Conservation (phyloP, 2,329 filamentous ascomycete genomes). For the Clathrospora elynae region DNA sequence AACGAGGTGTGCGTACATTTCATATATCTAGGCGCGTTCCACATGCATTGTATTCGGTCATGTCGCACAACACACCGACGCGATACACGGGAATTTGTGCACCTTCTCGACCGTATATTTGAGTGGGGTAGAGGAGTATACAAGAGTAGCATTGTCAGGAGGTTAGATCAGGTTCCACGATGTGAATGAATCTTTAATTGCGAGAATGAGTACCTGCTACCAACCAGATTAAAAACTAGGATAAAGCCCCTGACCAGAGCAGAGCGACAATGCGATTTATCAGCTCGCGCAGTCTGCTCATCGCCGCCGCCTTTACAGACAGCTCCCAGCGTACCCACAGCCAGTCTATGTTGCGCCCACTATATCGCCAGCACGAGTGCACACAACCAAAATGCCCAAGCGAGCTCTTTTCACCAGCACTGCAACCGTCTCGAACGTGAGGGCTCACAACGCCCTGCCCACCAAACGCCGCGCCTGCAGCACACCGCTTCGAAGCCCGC, state of each 20-base stretch:
- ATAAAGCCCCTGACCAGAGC: too few relatives aligned
- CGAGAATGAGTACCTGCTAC: too few relatives aligned
- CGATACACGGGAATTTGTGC: constrained; percentile 14
- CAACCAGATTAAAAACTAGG: too few relatives aligned
- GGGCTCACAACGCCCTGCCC: constrained; percentile 1
- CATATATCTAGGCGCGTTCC: constrained; percentile 7
- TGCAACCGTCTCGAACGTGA: constrained; percentile 3
- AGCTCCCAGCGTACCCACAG: too few relatives aligned
- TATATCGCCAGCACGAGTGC: constrained; percentile 2
- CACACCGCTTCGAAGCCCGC: constrained; percentile 5
- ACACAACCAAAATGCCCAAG: constrained; percentile 7
- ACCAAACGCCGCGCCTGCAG: constrained; percentile 4
- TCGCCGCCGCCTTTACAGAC: too few relatives aligned
- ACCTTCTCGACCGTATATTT: constrained; percentile 13
- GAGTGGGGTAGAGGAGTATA: too few relatives aligned
- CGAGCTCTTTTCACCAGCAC: constrained; percentile 4
- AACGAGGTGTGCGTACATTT: constrained; percentile 28
- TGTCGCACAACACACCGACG: constrained; percentile 16
- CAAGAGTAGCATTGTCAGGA: too few relatives aligned
- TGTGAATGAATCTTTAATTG: too few relatives aligned
- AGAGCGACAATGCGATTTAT: too few relatives aligned
- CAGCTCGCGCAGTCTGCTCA: too few relatives aligned
- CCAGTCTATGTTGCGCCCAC: too few relatives aligned
- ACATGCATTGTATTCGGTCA: constrained; percentile 15
- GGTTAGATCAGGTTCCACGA: too few relatives aligned